Percentiles rank a stretch among this genome's conserved stretches.
Evolutionary conservation across 345 rosid genomes (phyloP).

Genomic region (Leavenworthia alabamica): DNA sequence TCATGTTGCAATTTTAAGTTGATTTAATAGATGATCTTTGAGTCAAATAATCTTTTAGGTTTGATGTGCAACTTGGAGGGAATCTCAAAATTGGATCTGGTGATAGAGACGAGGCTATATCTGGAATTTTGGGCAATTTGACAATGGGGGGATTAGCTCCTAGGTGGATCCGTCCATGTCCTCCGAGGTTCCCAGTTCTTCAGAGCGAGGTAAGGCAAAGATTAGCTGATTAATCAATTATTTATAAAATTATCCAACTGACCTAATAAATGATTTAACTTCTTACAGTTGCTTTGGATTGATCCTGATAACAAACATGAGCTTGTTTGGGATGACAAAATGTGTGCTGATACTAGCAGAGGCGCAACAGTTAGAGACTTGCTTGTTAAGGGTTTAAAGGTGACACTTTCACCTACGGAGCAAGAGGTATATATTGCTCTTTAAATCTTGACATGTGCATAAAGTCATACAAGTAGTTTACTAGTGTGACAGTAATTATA

Average conservation of each 20-base stretch:
- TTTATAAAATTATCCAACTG: slow-evolving; percentile 1
- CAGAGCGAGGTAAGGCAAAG: slow-evolving; percentile 63
- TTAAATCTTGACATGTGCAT: slow-evolving; percentile 3
- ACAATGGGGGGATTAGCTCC: slow-evolving; percentile 57
- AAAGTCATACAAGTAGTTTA: not conserved
- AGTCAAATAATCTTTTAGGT: slow-evolving; percentile 41
- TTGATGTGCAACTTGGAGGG: slow-evolving; percentile 70
- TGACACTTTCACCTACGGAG: slow-evolving; percentile 68
- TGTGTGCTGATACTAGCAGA: slow-evolving; percentile 99
- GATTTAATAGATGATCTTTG: slow-evolving; percentile 15
- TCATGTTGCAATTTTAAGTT: slow-evolving; percentile 11
- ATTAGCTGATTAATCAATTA: not conserved
- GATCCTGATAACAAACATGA: slow-evolving; percentile 92
- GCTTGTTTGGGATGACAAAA: slow-evolving; percentile 92
- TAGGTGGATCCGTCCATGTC: slow-evolving; percentile 75
- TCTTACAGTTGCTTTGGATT: slow-evolving; percentile 79
- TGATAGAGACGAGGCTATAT: slow-evolving; percentile 63
- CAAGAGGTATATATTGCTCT: slow-evolving; percentile 51
- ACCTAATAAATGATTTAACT: slow-evolving; percentile 8
- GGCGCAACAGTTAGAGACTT: slow-evolving; percentile 83
- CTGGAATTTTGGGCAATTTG: slow-evolving; percentile 45
- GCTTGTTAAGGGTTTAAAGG: slow-evolving; percentile 79
- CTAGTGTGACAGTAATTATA: not conserved
- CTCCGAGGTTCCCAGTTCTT: slow-evolving; percentile 72
- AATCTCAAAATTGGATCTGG: slow-evolving; percentile 79